A percentile compares a stretch with the other conserved stretches of the same genome.
phyloP scores from a whole-genome alignment of 1,284 basidiomycete genomes.

The Pascua guehoae region DNA sequence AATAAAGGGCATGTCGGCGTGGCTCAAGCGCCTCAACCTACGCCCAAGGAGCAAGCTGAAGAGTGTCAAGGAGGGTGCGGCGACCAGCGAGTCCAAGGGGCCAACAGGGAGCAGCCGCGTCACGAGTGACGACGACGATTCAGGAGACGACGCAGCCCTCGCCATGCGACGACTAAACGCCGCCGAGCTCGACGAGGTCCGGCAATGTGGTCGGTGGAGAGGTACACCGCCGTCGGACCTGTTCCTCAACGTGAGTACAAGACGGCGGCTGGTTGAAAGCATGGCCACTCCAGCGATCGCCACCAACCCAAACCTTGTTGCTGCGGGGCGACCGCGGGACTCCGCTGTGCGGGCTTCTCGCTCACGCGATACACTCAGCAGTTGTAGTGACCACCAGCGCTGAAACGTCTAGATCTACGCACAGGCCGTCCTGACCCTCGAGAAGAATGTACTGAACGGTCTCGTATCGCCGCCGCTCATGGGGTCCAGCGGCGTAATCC shows the following conservation, averaged over 20 bases:
- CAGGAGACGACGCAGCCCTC: constrained; percentile 8
- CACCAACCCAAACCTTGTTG: not conserved
- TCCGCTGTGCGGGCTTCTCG: too few relatives aligned
- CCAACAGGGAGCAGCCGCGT: not conserved
- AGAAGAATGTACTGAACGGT: constrained; percentile 26
- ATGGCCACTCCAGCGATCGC: not conserved
- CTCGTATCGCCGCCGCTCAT: constrained; percentile 31
- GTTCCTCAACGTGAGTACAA: constrained; percentile 13
- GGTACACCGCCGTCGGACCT: constrained; percentile 19
- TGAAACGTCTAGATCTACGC: constrained; percentile 23
- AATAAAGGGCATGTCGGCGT: constrained; percentile 1
- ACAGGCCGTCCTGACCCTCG: constrained; percentile 25
- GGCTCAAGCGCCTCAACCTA: constrained; percentile 9
- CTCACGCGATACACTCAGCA: too few relatives aligned
- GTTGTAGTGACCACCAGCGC: not conserved
- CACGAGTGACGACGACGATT: constrained; percentile 11
- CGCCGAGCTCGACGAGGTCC: constrained; percentile 26
- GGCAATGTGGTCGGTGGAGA: constrained; percentile 24
- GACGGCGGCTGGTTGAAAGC: too few relatives aligned
- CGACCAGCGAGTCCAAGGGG: not conserved
- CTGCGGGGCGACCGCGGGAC: too few relatives aligned
- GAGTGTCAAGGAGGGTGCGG: constrained; percentile 6
- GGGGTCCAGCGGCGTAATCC: constrained; percentile 25
- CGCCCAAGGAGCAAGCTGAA: constrained; percentile 1
- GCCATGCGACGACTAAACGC: constrained; percentile 4